Base-by-base conservation (phyloP, 2,329 filamentous ascomycete species). In the Bisporella sp. region DNA sequence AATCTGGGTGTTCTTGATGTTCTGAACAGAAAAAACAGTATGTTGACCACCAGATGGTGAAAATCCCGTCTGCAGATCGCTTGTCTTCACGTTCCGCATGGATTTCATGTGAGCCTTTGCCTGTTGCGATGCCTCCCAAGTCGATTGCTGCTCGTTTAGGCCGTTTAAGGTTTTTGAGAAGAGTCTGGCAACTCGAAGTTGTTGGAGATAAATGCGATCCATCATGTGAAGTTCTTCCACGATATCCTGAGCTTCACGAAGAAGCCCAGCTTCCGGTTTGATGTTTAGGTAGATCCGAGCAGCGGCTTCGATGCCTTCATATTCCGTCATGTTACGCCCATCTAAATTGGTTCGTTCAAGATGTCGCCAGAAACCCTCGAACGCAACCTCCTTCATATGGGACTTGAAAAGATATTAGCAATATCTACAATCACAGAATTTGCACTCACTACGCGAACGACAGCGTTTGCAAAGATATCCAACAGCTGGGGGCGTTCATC, bases 161-260 rank as follows among this genome's bases (percentile, higher is more conserved):
- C 21, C 39, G 12, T 46, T 1, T 9, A 52, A n/a, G 9, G 41
- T 4, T 31, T 53, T 57, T 21, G 45, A 49, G 30, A 56, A 50
- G 12, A 48, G 31, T 1, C 33, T 21, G 1, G 53, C 40, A 32
- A 58, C 53, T 8, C 49, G 42, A 5, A 53, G 37, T 31, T 61
- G 72, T 21, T 64, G 60, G 3, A 55, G 57, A 11, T 60, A 62
- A 5, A 74, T 63, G 1, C 64, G 58, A 0, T 69, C 54, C 68
- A 75, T 73, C 35, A 75, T 75, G 1, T 68, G 65, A 0, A 75
- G 60, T 51, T 76, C 72, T 6, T 75, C 72, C 1, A 70, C 55
- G 13, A 75, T 71, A 31, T 75, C 72, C 31, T 72, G 69, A 12
- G 71, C 66, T 47, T 75, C 72, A 0, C 61, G 55, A 31, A 73